These are phyloP conservation scores for Colletotrichum tanaceti DNA, from an alignment of 2,329 filamentous ascomycete genomes.

Conservation along the genomic window DNA sequence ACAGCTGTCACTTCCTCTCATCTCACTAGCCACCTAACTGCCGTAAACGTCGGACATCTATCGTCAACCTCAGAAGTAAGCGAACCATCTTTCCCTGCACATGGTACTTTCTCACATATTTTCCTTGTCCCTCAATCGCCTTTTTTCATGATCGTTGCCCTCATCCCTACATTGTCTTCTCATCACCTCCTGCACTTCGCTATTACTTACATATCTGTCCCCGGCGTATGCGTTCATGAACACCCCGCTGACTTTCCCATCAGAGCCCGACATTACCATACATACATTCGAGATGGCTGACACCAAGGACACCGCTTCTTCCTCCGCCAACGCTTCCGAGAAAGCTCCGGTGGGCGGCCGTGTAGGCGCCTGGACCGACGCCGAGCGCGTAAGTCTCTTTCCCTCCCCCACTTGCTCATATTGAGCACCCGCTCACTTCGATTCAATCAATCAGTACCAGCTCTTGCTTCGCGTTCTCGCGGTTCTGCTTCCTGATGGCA, in stretches of 20 bases:
- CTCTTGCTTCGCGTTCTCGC: constrained; percentile 52
- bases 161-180: neutral
- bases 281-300: constrained; percentile 45
- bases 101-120: neutral
- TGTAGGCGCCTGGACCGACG: constrained; percentile 50
- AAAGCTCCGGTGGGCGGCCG: constrained; percentile 10
- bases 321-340: constrained; percentile 43
- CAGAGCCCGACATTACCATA: neutral
- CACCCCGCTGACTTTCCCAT: neutral
- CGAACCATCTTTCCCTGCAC: neutral
- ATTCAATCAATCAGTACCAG: constrained; percentile 45
- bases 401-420: neutral
- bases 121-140: neutral
- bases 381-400: constrained; percentile 48
- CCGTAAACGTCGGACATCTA: neutral
- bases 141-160: neutral
- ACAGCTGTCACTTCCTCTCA: neutral
- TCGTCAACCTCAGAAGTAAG: neutral
- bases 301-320: constrained; percentile 25
- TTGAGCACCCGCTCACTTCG: neutral
- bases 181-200: neutral
- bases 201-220: neutral
- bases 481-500: constrained; percentile 47
- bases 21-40: neutral
- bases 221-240: neutral